phyloP scores from a whole-genome alignment of 345 rosid species.

The Tarenaya hassleriana region DNA sequence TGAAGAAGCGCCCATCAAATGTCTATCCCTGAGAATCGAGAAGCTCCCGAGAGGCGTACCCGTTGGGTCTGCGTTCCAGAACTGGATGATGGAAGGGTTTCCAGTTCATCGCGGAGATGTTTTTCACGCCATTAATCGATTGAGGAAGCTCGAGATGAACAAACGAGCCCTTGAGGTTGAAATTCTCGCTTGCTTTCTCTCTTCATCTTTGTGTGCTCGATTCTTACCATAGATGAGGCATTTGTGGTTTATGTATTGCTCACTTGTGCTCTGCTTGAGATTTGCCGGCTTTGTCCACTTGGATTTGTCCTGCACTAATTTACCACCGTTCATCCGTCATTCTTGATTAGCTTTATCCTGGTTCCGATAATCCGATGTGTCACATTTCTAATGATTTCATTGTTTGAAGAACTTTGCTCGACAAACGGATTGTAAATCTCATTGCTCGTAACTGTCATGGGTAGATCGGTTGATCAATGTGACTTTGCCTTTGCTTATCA shows the following conservation, averaged over 20 bases:
- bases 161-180: constrained; percentile 62
- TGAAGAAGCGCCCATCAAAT: constrained; percentile 33
- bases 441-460: no score
- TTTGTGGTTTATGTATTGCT: no score
- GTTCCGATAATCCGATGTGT: not conserved
- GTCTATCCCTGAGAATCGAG: constrained; percentile 73
- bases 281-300: no score
- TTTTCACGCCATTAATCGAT: constrained; percentile 67
- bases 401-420: not conserved
- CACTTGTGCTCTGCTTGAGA: no score
- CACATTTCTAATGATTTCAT: not conserved
- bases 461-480: no score
- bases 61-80: constrained; percentile 66
- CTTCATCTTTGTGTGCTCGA: not conserved
- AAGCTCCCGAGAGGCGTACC: constrained; percentile 51
- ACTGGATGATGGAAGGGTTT: constrained; percentile 83
- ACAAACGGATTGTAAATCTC: no score
- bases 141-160: constrained; percentile 60
- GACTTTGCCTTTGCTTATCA: no score
- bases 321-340: no score
- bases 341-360: no score
- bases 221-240: not conserved
- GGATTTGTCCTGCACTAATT: no score
- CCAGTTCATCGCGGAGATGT: constrained; percentile 74
- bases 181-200: constrained; percentile 10